Evolutionary conservation across 140 eudicot genomes (phyloP), one percentile per base, ranked within the genome.

Genomic region (Cichorium intybus): DNA sequence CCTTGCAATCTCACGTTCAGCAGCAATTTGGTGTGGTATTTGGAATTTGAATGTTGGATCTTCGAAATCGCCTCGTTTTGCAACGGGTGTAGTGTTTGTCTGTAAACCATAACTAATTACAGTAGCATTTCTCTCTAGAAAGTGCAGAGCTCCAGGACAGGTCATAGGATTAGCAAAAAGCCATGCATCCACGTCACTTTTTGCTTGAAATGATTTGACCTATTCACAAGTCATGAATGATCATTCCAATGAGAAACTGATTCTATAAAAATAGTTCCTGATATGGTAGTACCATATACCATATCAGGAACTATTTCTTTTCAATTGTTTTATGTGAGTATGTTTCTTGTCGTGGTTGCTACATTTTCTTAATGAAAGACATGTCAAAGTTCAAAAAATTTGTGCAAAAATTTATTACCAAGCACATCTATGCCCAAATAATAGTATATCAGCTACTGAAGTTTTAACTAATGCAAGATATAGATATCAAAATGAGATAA

Each of bases 1-100:
- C 78, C 99, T 82, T 37, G 97, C 95, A 63, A 93, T 84, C 82
- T 93, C 99, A 35, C 99, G 99, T 70, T 93, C 99, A 31, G 88
- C 94, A 52, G 99, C 99, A 76, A 93, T 72, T 71, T 93, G 99
- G 64, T 85, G 94, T 20, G 99, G 99, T 53, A 93, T 66, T 77
- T 84, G 99, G 64, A 86, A 82, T 66, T 83, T 86, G 59, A 84
- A 77, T 39, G 96, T 83, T 16, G 97, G 94, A 68, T 88, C 90
- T 80, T 86, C 90, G 53, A 22, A 78, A 17, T 48, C 74, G 37
- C 95, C 97, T 60, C 89, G 79, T 73, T 62, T 79, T 16, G 68
- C 74, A 48, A 68, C 54, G 17, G 94, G 77, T 29, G 97, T 85
- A 50, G 95, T 85, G 66, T 93, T 93, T 57, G 95, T 84, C 70